A percentile compares a stretch with the other conserved stretches of the same genome.
phyloP scores from a whole-genome alignment of 208 protist genomes.

The Leishmania gerbilli region DNA sequence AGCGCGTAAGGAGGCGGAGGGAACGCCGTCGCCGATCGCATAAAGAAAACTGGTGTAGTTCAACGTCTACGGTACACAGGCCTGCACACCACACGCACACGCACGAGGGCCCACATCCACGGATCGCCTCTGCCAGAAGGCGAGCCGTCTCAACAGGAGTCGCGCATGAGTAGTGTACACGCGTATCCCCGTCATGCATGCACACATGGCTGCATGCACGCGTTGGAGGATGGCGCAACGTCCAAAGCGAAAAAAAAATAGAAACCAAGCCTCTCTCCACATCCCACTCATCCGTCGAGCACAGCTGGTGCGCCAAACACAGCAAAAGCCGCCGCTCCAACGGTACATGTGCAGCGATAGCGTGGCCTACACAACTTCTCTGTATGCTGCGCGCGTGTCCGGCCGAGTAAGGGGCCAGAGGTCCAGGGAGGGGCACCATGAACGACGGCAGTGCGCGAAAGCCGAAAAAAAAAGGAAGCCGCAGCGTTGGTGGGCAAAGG shows the following conservation, averaged over 20 bases:
- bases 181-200: background rate
- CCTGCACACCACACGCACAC: background rate
- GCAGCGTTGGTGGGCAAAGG: background rate
- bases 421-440: background rate
- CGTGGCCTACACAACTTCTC: background rate
- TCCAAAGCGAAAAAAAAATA: background rate
- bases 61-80: background rate
- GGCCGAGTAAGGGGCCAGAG: background rate
- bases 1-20: background rate
- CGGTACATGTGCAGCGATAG: background rate
- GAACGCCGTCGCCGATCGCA: background rate
- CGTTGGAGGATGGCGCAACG: background rate
- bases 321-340: background rate
- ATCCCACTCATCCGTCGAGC: background rate
- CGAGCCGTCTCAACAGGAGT: background rate
- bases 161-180: background rate
- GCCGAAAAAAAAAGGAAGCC: no score
- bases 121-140: conserved; percentile 37
- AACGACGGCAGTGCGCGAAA: background rate
- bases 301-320: background rate
- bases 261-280: background rate
- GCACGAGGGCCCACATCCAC: background rate
- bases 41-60: background rate
- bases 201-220: background rate
- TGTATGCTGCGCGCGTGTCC: background rate